These are phyloP conservation scores for Haplosporangium gracile DNA, from an alignment of 192 early-diverging fungal genomes.

Conservation along the genomic window DNA sequence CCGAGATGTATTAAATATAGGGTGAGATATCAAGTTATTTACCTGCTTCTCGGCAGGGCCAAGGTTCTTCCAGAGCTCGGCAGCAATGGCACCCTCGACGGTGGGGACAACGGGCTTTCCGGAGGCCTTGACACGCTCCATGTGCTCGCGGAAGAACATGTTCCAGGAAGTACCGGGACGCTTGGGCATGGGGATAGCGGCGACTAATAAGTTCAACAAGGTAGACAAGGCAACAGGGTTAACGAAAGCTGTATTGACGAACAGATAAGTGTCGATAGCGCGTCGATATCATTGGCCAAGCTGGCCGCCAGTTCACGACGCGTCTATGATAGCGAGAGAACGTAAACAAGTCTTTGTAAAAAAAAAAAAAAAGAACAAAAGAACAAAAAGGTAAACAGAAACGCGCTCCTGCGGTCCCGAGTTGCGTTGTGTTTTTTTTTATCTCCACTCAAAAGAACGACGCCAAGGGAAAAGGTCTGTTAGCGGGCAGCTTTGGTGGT, in stretches of 20 bases:
- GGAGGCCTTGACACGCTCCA: constrained; percentile 46
- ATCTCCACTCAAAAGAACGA: background rate
- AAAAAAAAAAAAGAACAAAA: background rate
- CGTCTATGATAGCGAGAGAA: background rate
- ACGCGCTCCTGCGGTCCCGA: background rate
- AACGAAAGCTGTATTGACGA: background rate
- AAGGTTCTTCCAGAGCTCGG: constrained; percentile 49
- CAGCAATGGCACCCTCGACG: constrained; percentile 49
- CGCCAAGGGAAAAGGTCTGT: background rate
- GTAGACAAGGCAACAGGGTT: background rate
- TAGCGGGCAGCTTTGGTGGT: background rate
- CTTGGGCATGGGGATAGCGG: constrained; percentile 46
- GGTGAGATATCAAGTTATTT: background rate
- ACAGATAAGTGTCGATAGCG: background rate
- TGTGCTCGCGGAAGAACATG: constrained; percentile 56
- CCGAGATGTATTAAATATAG: background rate
- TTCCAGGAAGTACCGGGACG: constrained; percentile 54
- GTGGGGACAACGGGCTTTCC: constrained; percentile 50
- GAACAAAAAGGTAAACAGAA: background rate
- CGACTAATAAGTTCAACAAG: constrained; percentile 10
- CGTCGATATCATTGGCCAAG: background rate
- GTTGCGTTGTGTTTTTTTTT: background rate
- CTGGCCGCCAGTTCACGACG: background rate
- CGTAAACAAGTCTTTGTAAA: background rate
- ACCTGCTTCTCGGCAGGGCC: constrained; percentile 48